These are phyloP conservation scores for Trametes elegans DNA, from an alignment of 768 basidiomycete genomes.

Conservation along the genomic window DNA sequence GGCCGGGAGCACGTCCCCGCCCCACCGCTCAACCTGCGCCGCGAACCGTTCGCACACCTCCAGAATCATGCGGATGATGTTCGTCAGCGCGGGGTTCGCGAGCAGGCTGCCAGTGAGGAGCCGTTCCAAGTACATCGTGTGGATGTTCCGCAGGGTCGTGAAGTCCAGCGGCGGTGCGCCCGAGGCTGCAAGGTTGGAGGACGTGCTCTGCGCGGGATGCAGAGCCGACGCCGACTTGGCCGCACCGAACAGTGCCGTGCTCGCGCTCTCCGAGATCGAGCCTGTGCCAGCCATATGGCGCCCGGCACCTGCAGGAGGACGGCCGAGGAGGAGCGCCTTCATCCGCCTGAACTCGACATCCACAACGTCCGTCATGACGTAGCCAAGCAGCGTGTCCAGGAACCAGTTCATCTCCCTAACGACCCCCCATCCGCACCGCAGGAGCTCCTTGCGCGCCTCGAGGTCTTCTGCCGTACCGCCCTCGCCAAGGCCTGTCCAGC, in stretches of 20 bases:
- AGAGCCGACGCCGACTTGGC: constrained; percentile 13
- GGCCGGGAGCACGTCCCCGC: constrained; percentile 84
- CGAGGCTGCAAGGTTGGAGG: constrained; percentile 25
- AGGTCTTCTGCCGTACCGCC: constrained; percentile 78
- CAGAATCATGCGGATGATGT: constrained; percentile 67
- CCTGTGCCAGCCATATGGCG: constrained; percentile 23
- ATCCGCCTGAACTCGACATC: constrained; percentile 79
- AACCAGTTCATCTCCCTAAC: constrained; percentile 92
- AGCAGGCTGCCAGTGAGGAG: constrained; percentile 78
- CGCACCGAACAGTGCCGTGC: constrained; percentile 1
- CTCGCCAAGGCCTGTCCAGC: constrained; percentile 86
- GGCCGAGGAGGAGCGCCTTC: constrained; percentile 49
- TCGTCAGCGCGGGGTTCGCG: constrained; percentile 58
- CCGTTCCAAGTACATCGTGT: constrained; percentile 77
- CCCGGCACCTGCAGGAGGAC: constrained; percentile 24
- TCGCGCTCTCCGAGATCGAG: neutral
- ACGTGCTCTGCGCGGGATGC: constrained; percentile 28
- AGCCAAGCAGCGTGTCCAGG: constrained; percentile 76
- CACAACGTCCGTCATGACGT: constrained; percentile 89
- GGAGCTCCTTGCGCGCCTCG: constrained; percentile 57
- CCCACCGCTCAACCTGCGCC: constrained; percentile 90
- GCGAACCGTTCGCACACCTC: constrained; percentile 85
- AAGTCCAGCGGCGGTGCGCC: constrained; percentile 66
- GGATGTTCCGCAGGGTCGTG: constrained; percentile 78
- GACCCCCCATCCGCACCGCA: constrained; percentile 83